Base-by-base conservation (phyloP, 352 stramenopile genomes). In the Globisporangium barbulae region DNA sequence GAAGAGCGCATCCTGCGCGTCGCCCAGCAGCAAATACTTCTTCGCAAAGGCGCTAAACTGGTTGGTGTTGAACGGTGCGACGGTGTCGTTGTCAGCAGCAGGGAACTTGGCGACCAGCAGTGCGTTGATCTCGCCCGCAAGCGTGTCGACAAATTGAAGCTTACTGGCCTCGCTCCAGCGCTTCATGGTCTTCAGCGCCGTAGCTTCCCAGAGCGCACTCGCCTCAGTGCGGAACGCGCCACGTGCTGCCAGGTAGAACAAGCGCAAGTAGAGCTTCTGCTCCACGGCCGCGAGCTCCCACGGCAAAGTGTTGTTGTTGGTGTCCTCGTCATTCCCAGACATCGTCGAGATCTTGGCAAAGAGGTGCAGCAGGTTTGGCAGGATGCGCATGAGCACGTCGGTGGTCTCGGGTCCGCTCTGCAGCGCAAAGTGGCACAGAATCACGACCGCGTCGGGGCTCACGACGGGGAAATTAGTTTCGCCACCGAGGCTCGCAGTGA, bases 401-500 rank as follows among this genome's bases (percentile, higher is more conserved):
- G 69, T 74, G 35, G 54, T 75, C n/a, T 88, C 71, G 0, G 45
- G 2, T 9, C 60, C 65, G 10, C 82, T 71, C 67, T 86, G 79
- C 30, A 79, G 65, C 19, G 76, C 81, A 59, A 85, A 90, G 50
- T 93, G 84, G 61, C 73, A 81, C 49, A 93, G 64, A 48, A 91
- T 91, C 45, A 91, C 78, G 8, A 91, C 80, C 1, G 77, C 76
- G 44, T 93, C 84, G 19, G 80, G 74, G 39, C 78, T 93, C 19
- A 91, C 75, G 9, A 91, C 73, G 13, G 84, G 84, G 21, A 68
- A 71, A 33, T 66, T 64, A 0, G 59, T 59, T 37, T 71, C 61
- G 1, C 78, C 79, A 48, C 84, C 81, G 33, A 93, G 72, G 48
- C 76, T 88, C 21, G 75, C 71, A 54, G 68, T 75, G 44, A 93